Conservation (phyloP, 2,329 filamentous ascomycete species). For the Didymella arachidicola region DNA sequence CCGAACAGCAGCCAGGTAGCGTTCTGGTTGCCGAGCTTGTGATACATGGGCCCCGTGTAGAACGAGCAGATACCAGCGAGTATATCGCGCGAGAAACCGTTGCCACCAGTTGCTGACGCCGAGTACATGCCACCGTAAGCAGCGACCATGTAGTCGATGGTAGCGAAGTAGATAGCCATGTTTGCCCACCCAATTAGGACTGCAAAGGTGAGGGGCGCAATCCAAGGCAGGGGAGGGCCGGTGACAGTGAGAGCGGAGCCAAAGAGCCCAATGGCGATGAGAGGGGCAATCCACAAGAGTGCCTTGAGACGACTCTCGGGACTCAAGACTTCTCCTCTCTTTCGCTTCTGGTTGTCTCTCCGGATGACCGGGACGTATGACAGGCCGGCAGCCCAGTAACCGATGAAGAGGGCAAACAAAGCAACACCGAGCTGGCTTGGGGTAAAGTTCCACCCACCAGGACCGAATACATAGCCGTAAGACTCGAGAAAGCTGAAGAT, state of each 20-base stretch:
- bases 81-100: slow-evolving; percentile 77
- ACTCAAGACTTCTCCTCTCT: slow-evolving; percentile 57
- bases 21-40: slow-evolving; percentile 36
- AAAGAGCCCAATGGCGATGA: slow-evolving; percentile 71
- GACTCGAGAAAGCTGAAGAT: slow-evolving; percentile 81
- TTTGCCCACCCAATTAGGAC: slow-evolving; percentile 70
- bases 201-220: slow-evolving; percentile 60
- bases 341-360: slow-evolving; percentile 56
- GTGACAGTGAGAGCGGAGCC: slow-evolving; percentile 66
- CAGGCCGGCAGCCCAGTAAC: slow-evolving; percentile 69
- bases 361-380: slow-evolving; percentile 62
- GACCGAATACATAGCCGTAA: slow-evolving; percentile 70
- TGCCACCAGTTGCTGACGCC: slow-evolving; percentile 78
- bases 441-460: slow-evolving; percentile 66
- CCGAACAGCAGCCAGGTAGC: slow-evolving; percentile 56
- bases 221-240: slow-evolving; percentile 71
- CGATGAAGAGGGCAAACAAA: slow-evolving; percentile 66
- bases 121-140: slow-evolving; percentile 73
- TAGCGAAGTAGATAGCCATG: slow-evolving; percentile 76
- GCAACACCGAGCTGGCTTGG: slow-evolving; percentile 64
- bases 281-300: slow-evolving; percentile 67
- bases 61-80: slow-evolving; percentile 75
- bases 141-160: slow-evolving; percentile 80
- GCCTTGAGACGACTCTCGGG: slow-evolving; percentile 72
- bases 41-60: slow-evolving; percentile 50